Evolutionary conservation across 768 basidiomycete species (phyloP).

Genomic region (Lactifluus rugatus): DNA sequence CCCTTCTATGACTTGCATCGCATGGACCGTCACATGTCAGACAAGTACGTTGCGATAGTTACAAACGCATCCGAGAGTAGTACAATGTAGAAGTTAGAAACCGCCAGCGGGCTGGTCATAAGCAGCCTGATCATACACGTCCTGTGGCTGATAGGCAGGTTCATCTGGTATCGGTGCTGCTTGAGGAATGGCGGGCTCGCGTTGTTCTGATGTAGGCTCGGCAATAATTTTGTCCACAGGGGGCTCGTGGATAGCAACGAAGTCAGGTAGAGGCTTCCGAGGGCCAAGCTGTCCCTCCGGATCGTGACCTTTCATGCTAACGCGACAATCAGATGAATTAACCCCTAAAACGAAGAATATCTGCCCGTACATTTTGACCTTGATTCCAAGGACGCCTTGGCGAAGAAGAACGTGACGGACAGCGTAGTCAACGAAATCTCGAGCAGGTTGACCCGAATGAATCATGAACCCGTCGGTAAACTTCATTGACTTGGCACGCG

Average conservation of each 20-base stretch:
- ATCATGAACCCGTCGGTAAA: slow-evolving; percentile 99
- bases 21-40: neutral
- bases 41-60: neutral
- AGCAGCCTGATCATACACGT: slow-evolving; percentile 29
- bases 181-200: slow-evolving; percentile 48
- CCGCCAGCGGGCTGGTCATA: slow-evolving; percentile 26
- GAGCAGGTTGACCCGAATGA: slow-evolving; percentile 94
- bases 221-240: slow-evolving; percentile 84
- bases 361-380: slow-evolving; percentile 87
- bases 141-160: slow-evolving; percentile 26
- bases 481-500: slow-evolving; percentile 99
- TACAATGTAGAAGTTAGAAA: slow-evolving; percentile 38
- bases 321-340: slow-evolving; percentile 15
- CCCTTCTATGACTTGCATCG: neutral
- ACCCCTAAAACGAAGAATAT: neutral
- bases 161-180: slow-evolving; percentile 44
- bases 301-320: slow-evolving; percentile 94
- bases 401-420: slow-evolving; percentile 96
- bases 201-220: slow-evolving; percentile 85
- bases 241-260: slow-evolving; percentile 82
- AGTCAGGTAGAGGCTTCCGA: slow-evolving; percentile 89
- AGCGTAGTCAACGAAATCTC: slow-evolving; percentile 95
- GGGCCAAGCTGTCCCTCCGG: slow-evolving; percentile 87
- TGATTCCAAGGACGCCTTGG: slow-evolving; percentile 99
- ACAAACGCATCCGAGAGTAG: neutral